Conservation (phyloP, 2,329 filamentous ascomycete species). For the Mollisiaceae sp. region DNA sequence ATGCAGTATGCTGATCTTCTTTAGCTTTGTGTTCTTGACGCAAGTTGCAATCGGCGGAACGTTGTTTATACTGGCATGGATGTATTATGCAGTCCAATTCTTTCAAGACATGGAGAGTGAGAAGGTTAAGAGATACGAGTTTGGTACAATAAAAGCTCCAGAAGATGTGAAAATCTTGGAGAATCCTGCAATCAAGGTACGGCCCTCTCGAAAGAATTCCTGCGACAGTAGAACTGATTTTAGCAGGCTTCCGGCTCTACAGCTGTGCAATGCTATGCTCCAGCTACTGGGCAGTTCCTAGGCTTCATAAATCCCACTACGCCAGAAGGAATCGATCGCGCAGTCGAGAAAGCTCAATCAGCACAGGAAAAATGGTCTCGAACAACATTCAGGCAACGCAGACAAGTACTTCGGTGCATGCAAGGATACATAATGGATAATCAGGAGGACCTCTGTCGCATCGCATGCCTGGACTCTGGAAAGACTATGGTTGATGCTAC, state of each 20-base stretch:
- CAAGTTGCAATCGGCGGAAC: conserved; percentile 29
- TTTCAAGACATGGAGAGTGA: conserved; percentile 42
- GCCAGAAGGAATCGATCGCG: conserved; percentile 76
- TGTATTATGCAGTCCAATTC: conserved; percentile 33
- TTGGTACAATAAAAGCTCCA: conserved; percentile 66
- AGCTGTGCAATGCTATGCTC: conserved; percentile 83
- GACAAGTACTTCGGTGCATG: conserved; percentile 80
- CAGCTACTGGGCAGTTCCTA: conserved; percentile 85
- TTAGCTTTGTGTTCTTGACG: conserved; percentile 32
- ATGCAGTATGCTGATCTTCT: conserved; percentile 18
- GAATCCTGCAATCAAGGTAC: conserved; percentile 64
- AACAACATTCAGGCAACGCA: conserved; percentile 78
- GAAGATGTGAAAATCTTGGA: conserved; percentile 62
- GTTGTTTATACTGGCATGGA: conserved; percentile 29
- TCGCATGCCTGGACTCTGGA: conserved; percentile 89
- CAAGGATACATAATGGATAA: conserved; percentile 85
- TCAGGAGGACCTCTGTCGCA: conserved; percentile 82
- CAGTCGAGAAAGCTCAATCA: conserved; percentile 71
- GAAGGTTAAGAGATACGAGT: conserved; percentile 60
- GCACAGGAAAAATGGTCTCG: conserved; percentile 80
- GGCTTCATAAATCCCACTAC: conserved; percentile 80
- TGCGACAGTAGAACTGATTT: conserved; percentile 14
- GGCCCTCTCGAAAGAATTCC: neutral
- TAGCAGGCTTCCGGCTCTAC: conserved; percentile 62
- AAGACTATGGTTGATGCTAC: conserved; percentile 96